Evolutionary conservation across 306 rosid species (phyloP).

Genomic region (Myrica gale): DNA sequence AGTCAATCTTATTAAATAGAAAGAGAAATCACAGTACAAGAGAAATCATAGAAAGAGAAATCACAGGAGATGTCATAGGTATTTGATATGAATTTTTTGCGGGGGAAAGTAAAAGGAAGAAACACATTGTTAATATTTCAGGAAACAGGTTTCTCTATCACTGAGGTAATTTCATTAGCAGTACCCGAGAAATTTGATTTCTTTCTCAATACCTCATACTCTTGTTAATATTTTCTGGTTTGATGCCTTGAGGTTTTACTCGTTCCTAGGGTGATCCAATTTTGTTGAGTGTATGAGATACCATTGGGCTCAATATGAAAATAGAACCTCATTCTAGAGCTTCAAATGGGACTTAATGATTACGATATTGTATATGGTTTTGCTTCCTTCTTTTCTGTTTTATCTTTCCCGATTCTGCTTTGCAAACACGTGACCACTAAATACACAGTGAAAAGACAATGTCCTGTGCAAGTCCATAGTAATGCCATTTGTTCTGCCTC

Average conservation of each 20-base stretch:
- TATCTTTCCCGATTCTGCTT: neutral
- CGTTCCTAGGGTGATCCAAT: neutral
- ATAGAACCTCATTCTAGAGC: neutral
- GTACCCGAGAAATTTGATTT: neutral
- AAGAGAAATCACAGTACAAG: no score
- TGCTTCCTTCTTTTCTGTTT: neutral
- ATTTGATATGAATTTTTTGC: no score
- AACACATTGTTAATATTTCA: neutral
- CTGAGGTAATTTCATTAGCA: neutral
- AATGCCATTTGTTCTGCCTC: no score
- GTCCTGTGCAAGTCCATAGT: neutral
- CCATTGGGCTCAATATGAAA: neutral
- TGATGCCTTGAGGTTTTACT: neutral
- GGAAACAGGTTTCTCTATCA: neutral
- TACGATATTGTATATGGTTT: constrained; percentile 1
- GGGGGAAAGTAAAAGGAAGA: neutral
- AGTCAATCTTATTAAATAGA: no score
- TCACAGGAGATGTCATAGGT: neutral
- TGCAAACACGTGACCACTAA: neutral
- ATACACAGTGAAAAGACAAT: neutral
- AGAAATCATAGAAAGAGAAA: no score
- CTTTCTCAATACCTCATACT: neutral
- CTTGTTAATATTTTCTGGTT: neutral
- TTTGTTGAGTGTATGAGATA: neutral
- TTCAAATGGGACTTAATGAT: neutral